phyloP scores from a whole-genome alignment of 140 eudicot genomes.

The Oenanthe javanica region DNA sequence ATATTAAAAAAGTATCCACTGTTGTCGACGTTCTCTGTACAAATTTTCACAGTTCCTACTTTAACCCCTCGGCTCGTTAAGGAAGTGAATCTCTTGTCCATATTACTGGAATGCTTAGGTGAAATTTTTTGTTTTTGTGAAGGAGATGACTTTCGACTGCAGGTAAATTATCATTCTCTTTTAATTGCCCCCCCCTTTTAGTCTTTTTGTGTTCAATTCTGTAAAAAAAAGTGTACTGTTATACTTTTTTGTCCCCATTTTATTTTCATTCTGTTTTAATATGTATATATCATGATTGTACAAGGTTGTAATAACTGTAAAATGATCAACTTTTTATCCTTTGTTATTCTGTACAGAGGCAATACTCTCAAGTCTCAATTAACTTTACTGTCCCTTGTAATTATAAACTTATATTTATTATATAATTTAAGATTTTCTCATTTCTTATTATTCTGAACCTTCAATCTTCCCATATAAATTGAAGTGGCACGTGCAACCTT shows the following conservation, averaged over 20 bases:
- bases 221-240: not conserved
- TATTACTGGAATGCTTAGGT: conserved; percentile 68
- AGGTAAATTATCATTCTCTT: conserved; percentile 34
- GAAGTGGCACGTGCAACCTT: not conserved
- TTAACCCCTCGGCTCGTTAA: conserved; percentile 85
- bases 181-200: not conserved
- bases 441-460: not conserved
- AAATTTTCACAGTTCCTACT: conserved; percentile 91
- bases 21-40: conserved; percentile 82
- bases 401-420: not conserved
- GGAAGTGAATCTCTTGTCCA: conserved; percentile 74
- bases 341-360: not conserved
- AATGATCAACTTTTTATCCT: not conserved
- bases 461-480: not conserved
- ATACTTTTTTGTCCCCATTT: not conserved
- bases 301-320: not conserved
- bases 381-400: not conserved
- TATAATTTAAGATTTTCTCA: not conserved
- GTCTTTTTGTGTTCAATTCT: not conserved
- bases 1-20: conserved; percentile 55
- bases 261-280: not conserved
- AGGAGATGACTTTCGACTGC: conserved; percentile 71
- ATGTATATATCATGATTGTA: not conserved
- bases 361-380: not conserved
- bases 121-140: conserved; percentile 56